A percentile compares a stretch with the other conserved stretches of the same genome.
Evolutionary conservation across 73 alveolate genomes (phyloP).

Genomic region (Paramecium biaurelia): DNA sequence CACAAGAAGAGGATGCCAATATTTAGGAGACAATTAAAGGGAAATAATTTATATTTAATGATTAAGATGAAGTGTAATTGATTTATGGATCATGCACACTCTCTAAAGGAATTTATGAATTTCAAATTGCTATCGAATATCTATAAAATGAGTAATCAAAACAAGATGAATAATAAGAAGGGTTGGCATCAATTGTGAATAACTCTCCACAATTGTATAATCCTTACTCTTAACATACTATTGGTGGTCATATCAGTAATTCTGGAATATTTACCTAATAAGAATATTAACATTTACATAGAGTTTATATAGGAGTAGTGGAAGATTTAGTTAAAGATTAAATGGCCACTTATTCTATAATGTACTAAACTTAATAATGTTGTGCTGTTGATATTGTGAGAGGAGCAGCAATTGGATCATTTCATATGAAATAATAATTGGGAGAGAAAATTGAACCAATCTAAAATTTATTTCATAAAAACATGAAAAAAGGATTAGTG

Average conservation of each 20-base stretch:
- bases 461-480: background rate
- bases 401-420: slow-evolving; percentile 14
- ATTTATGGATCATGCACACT: slow-evolving; percentile 10
- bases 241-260: slow-evolving; percentile 37
- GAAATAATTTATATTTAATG: slow-evolving; percentile 14
- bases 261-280: background rate
- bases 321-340: slow-evolving; percentile 42
- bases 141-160: background rate
- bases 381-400: slow-evolving; percentile 27
- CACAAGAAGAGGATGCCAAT: slow-evolving; percentile 31
- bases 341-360: background rate
- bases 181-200: background rate
- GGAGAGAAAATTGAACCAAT: slow-evolving; percentile 24
- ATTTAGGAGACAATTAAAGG: background rate
- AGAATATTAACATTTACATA: slow-evolving; percentile 3
- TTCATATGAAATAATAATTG: background rate
- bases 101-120: slow-evolving; percentile 24
- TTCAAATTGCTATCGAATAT: background rate
- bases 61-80: background rate
- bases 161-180: slow-evolving; percentile 32
- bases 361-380: background rate
- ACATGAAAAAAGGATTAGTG: background rate
- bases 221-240: background rate
- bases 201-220: background rate
- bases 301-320: slow-evolving; percentile 29